Percentiles rank a stretch among this genome's conserved stretches.
Evolutionary conservation across 2,329 filamentous ascomycete genomes (phyloP).

Genomic region (Ascochyta fabae): DNA sequence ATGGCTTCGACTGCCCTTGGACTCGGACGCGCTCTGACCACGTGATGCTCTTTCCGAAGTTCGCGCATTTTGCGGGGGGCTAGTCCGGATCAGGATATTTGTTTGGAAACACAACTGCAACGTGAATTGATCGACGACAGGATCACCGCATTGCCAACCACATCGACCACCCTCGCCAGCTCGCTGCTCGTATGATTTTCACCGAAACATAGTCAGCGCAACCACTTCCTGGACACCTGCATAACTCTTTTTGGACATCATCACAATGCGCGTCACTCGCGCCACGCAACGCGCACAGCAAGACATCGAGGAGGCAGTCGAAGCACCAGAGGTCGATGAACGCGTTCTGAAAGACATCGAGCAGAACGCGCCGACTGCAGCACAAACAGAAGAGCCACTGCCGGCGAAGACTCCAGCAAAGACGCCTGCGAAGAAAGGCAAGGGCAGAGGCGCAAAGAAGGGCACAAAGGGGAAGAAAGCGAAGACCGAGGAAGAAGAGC

Average conservation of each 20-base stretch:
- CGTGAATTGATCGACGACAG: slow-evolving; percentile 1
- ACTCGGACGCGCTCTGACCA: slow-evolving; percentile 3
- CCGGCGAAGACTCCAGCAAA: slow-evolving; percentile 27
- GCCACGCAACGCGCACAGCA: slow-evolving; percentile 52
- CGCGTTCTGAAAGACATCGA: slow-evolving; percentile 51
- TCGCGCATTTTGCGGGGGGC: not conserved
- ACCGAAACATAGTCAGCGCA: slow-evolving; percentile 15
- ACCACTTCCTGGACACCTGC: not conserved
- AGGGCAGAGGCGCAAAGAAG: slow-evolving; percentile 42
- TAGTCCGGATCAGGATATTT: slow-evolving; percentile 13
- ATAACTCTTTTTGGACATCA: slow-evolving; percentile 2
- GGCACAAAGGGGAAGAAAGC: slow-evolving; percentile 38
- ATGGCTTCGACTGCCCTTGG: slow-evolving; percentile 2
- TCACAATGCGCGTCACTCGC: slow-evolving; percentile 53
- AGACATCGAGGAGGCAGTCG: slow-evolving; percentile 46
- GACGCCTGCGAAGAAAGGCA: slow-evolving; percentile 42
- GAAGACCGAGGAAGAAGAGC: slow-evolving; percentile 33
- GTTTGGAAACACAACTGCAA: slow-evolving; percentile 12
- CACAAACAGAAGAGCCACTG: slow-evolving; percentile 25
- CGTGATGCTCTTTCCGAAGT: slow-evolving; percentile 7
- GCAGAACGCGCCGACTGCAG: slow-evolving; percentile 37
- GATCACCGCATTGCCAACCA: not conserved
- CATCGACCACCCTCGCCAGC: slow-evolving; percentile 15
- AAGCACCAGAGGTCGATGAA: slow-evolving; percentile 38
- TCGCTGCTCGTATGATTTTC: slow-evolving; percentile 24